A percentile compares a stretch with the other conserved stretches of the same genome.
Evolutionary conservation across 83 land plant genomes (phyloP).

Genomic region (Picea mariana): DNA sequence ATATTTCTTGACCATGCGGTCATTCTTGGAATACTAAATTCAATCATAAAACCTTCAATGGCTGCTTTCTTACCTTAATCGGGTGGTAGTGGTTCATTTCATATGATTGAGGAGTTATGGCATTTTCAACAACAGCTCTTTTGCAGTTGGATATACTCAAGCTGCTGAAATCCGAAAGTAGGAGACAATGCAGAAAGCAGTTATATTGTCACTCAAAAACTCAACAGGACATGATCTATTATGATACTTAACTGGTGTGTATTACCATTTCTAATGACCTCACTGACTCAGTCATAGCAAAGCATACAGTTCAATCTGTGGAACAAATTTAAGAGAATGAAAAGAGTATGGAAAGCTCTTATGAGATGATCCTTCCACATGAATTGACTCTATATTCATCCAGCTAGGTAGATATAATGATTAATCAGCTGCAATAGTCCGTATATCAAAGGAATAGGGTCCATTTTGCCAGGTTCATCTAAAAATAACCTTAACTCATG

Average conservation of each 20-base stretch:
- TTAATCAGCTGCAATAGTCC: not conserved
- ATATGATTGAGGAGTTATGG: not conserved
- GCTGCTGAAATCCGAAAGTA: not conserved
- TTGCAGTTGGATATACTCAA: not conserved
- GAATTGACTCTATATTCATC: not conserved
- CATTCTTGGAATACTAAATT: not conserved
- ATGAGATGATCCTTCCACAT: not conserved
- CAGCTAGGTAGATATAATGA: not conserved
- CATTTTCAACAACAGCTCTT: not conserved
- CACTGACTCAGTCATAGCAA: not conserved
- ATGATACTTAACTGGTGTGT: not conserved
- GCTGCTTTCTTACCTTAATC: not conserved
- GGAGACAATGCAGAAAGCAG: not conserved
- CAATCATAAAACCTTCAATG: not conserved
- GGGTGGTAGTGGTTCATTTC: not conserved
- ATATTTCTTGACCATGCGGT: conserved; percentile 4
- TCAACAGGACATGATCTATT: not conserved
- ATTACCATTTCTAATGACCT: not conserved
- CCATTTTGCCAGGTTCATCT: not conserved
- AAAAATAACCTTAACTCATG: not conserved
- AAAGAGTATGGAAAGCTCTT: not conserved
- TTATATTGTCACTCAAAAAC: not conserved
- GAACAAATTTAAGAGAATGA: not conserved
- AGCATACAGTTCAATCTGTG: not conserved
- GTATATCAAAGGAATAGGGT: not conserved